Evolutionary conservation across 352 stramenopile species (phyloP).

Genomic region (Pythium apleroticum): DNA sequence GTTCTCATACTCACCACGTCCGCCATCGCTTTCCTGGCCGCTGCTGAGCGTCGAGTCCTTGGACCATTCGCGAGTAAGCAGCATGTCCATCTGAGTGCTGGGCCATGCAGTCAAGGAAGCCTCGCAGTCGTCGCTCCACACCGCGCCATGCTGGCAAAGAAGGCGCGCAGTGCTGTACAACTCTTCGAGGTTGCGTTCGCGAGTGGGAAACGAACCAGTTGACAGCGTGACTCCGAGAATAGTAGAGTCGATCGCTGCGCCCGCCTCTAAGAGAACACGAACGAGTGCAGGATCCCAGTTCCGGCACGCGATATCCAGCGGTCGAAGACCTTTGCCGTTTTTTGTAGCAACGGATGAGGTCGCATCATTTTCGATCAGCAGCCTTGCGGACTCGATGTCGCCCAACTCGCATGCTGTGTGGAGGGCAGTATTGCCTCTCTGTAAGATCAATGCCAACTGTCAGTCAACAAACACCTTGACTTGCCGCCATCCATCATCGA

Average conservation of each 20-base stretch:
- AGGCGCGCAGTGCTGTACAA: slow-evolving; percentile 1
- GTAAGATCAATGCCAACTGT: neutral
- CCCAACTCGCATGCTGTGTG: slow-evolving; percentile 6
- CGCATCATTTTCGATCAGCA: slow-evolving; percentile 4
- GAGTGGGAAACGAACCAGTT: neutral
- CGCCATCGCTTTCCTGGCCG: slow-evolving; percentile 4
- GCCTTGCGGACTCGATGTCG: slow-evolving; percentile 2
- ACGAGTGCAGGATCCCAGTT: neutral
- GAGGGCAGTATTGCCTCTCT: slow-evolving; percentile 13
- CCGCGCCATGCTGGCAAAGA: slow-evolving; percentile 3
- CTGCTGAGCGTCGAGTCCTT: slow-evolving; percentile 17
- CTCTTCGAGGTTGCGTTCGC: neutral
- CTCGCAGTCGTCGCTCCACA: slow-evolving; percentile 3
- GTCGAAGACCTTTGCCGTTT: neutral
- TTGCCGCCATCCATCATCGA: neutral
- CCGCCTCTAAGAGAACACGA: neutral
- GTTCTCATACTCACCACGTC: neutral
- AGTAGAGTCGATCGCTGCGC: neutral
- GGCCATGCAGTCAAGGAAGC: slow-evolving; percentile 1
- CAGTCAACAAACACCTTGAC: neutral
- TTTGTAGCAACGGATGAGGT: neutral
- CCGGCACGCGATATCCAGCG: neutral
- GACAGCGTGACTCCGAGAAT: neutral
- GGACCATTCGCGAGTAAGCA: slow-evolving; percentile 10
- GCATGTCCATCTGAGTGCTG: neutral